These are phyloP conservation scores for Whalleya microplaca DNA, from an alignment of 2,329 filamentous ascomycete genomes.

Conservation along the genomic window DNA sequence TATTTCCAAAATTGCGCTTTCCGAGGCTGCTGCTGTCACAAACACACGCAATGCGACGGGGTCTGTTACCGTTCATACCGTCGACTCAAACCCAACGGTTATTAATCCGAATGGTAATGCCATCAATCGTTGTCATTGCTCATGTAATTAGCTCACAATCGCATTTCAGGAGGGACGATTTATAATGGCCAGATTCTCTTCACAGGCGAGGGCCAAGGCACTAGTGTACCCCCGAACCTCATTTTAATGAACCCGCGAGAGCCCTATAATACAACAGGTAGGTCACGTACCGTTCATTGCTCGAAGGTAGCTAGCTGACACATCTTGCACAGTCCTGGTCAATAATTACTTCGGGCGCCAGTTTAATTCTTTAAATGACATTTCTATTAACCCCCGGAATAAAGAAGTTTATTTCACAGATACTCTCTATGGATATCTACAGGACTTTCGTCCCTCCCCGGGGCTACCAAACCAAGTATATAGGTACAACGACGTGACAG, in stretches of 20 bases:
- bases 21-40: constrained; percentile 46
- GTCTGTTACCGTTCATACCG: constrained; percentile 46
- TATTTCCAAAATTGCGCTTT: constrained; percentile 53
- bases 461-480: constrained; percentile 63
- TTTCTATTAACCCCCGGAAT: constrained; percentile 55
- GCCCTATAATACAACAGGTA: constrained; percentile 56
- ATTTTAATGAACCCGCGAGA: constrained; percentile 48
- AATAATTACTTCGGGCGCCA: constrained; percentile 63
- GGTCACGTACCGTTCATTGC: constrained; percentile 8
- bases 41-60: constrained; percentile 42
- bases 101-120: constrained; percentile 54
- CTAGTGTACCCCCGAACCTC: constrained; percentile 43
- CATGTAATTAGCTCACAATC: not conserved
- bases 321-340: constrained; percentile 46
- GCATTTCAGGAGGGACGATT: constrained; percentile 49
- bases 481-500: constrained; percentile 53
- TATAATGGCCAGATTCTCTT: constrained; percentile 54
- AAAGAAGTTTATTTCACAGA: constrained; percentile 69
- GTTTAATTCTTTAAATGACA: constrained; percentile 65
- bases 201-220: constrained; percentile 54
- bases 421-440: constrained; percentile 59
- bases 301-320: not conserved
- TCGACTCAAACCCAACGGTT: constrained; percentile 47
- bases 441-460: constrained; percentile 59
- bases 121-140: too few relatives aligned